These are phyloP conservation scores for Sicyos baderoa DNA, from an alignment of 306 rosid species.

Conservation along the genomic window DNA sequence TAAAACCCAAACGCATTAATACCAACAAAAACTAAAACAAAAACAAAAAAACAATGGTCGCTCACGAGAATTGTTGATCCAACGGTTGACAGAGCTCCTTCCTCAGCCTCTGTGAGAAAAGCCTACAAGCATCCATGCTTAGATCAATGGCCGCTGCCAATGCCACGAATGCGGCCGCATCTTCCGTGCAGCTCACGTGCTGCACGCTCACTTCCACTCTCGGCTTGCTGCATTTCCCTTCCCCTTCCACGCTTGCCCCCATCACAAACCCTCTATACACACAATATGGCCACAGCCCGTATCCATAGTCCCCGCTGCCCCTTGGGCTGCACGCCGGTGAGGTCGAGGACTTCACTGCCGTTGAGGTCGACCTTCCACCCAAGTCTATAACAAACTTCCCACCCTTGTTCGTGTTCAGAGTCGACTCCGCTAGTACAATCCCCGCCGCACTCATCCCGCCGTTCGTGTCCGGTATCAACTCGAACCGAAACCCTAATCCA, in stretches of 20 bases:
- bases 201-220: slow-evolving; percentile 22
- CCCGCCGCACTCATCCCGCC: slow-evolving; percentile 51
- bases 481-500: slow-evolving; percentile 53
- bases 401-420: slow-evolving; percentile 45
- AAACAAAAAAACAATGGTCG: too few relatives aligned
- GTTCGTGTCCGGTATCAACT: slow-evolving; percentile 50
- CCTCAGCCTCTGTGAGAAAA: slow-evolving; percentile 20
- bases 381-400: slow-evolving; percentile 46
- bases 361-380: slow-evolving; percentile 29
- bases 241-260: slow-evolving; percentile 22
- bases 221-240: slow-evolving; percentile 22
- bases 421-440: slow-evolving; percentile 59
- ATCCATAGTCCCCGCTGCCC: slow-evolving; percentile 68
- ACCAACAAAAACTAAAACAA: neutral
- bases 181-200: slow-evolving; percentile 25
- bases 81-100: slow-evolving; percentile 24
- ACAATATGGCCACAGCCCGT: slow-evolving; percentile 67
- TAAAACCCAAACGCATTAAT: slow-evolving; percentile 2
- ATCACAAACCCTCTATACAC: slow-evolving; percentile 42
- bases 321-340: slow-evolving; percentile 71
- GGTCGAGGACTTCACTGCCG: neutral
- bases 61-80: neutral
- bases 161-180: slow-evolving; percentile 24
- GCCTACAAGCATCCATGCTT: slow-evolving; percentile 26
- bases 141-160: slow-evolving; percentile 26